Conservation (phyloP, 2,329 filamentous ascomycete genomes). For the Nemania bipapillata region DNA sequence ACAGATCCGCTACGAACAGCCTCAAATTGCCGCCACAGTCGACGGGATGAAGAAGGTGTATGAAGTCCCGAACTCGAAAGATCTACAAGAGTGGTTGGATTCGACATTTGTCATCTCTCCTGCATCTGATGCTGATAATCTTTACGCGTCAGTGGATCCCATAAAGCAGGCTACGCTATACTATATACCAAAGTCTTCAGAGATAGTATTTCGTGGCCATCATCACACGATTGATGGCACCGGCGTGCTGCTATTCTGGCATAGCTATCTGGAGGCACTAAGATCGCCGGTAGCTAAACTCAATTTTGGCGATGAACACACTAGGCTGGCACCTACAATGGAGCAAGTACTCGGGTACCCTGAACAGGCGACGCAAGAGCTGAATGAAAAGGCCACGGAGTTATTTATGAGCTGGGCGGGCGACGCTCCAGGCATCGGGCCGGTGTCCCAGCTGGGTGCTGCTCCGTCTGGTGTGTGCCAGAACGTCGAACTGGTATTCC, state of each 20-base stretch:
- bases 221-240: slow-evolving; percentile 29
- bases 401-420: slow-evolving; percentile 34
- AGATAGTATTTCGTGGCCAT: slow-evolving; percentile 43
- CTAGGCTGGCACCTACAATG: background rate
- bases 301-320: slow-evolving; percentile 8
- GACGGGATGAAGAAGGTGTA: slow-evolving; percentile 42
- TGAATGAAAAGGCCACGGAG: background rate
- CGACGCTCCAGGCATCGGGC: slow-evolving; percentile 39
- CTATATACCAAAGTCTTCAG: slow-evolving; percentile 40
- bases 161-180: slow-evolving; percentile 41
- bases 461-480: slow-evolving; percentile 34
- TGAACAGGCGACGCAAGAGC: background rate
- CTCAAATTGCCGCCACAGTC: background rate
- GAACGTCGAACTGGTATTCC: slow-evolving; percentile 36
- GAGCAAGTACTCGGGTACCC: background rate
- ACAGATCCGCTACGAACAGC: background rate
- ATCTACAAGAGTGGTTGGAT: slow-evolving; percentile 38
- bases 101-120: slow-evolving; percentile 38
- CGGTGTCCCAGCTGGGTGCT: slow-evolving; percentile 31
- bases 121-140: slow-evolving; percentile 35
- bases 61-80: slow-evolving; percentile 41
- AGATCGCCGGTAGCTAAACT: background rate
- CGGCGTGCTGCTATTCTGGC: background rate
- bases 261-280: background rate
- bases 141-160: slow-evolving; percentile 30